Evolutionary conservation across 1,139 yeast species (phyloP).

Genomic region (Saccharomyces hybrid): DNA sequence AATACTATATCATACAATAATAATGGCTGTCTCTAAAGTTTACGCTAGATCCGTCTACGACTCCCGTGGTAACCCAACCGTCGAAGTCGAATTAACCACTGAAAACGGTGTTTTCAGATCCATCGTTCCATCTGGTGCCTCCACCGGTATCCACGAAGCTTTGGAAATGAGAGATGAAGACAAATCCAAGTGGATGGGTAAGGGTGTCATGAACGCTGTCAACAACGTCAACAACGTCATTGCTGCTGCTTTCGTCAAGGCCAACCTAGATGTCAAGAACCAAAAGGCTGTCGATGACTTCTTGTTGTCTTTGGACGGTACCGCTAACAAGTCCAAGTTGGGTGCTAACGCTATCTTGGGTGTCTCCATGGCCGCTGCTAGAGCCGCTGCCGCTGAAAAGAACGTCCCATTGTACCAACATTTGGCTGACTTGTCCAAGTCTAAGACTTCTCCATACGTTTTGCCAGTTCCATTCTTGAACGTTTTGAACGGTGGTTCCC

Average conservation of each 20-base stretch:
- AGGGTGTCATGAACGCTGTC: constrained; percentile 91
- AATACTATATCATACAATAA: constrained; percentile 11
- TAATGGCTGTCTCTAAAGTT: constrained; percentile 57
- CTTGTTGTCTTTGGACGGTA: constrained; percentile 75
- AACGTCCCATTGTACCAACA: constrained; percentile 80
- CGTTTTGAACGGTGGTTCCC: constrained; percentile 97
- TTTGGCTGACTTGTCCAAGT: constrained; percentile 61
- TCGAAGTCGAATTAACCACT: constrained; percentile 87
- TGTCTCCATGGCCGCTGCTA: constrained; percentile 87
- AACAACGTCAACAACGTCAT: constrained; percentile 81
- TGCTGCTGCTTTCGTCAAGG: constrained; percentile 79
- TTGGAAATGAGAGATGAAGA: constrained; percentile 93
- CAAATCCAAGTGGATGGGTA: constrained; percentile 89
- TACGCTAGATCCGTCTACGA: constrained; percentile 92
- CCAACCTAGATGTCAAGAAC: constrained; percentile 65
- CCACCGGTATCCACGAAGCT: constrained; percentile 94
- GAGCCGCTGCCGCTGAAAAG: constrained; percentile 93
- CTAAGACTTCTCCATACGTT: constrained; percentile 62
- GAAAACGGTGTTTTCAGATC: constrained; percentile 83
- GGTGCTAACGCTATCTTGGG: constrained; percentile 97
- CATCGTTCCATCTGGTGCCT: constrained; percentile 95
- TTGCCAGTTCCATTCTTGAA: constrained; percentile 96
- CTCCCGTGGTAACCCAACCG: constrained; percentile 98
- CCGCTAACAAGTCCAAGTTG: constrained; percentile 86
- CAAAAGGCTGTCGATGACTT: constrained; percentile 76